A percentile compares a stretch with the other conserved stretches of the same genome.
phyloP scores from a whole-genome alignment of 257 asterid genomes.

The Jasminum sambac region DNA sequence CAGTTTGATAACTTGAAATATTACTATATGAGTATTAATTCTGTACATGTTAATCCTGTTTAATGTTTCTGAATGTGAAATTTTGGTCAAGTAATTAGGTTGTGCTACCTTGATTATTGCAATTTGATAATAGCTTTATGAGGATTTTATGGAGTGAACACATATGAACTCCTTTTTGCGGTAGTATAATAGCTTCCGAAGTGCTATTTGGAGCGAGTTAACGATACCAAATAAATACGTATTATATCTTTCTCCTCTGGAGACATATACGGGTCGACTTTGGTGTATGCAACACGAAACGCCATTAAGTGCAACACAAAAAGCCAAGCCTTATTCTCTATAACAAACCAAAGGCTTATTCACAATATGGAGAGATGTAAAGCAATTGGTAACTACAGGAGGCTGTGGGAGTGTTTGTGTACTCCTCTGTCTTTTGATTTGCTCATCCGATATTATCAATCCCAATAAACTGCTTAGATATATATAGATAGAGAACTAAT shows the following conservation, averaged over 20 bases:
- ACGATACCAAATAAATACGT: neutral
- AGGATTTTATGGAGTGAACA: neutral
- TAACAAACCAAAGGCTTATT: neutral
- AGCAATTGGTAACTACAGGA: too few species aligned
- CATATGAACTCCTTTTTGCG: neutral
- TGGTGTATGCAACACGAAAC: neutral
- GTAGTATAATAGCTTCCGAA: neutral
- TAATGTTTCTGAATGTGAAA: neutral
- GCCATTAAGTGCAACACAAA: neutral
- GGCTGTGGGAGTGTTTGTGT: neutral
- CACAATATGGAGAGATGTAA: neutral
- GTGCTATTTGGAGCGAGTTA: neutral
- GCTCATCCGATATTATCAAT: neutral
- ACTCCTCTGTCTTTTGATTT: neutral
- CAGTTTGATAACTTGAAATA: conserved; percentile 15
- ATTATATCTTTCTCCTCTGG: neutral
- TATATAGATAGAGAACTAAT: neutral
- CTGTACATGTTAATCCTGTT: neutral
- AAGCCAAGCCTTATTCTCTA: neutral
- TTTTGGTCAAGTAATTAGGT: conserved; percentile 1
- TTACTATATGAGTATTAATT: neutral
- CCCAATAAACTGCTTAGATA: neutral
- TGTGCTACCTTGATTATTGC: neutral
- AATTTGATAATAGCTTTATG: neutral
- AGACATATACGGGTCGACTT: neutral